Evolutionary conservation across 495 filamentous ascomycete genomes (phyloP), one percentile per base, ranked within the genome.

Genomic region (Aspergillus hancockii): DNA sequence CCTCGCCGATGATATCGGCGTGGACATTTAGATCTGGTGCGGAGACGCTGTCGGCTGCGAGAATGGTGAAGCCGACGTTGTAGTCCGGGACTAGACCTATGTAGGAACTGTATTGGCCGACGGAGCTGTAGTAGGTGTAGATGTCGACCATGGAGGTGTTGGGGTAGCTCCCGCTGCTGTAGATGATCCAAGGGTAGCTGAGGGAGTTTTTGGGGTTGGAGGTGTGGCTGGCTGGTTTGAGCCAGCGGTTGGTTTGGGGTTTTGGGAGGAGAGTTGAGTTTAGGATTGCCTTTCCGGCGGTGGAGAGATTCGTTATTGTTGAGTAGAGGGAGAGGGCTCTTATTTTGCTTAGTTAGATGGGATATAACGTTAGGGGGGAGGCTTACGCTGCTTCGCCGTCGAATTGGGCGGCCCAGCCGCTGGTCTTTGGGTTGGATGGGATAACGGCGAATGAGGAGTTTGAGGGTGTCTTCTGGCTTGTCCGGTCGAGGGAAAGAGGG

Each of bases 81-180:
- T 77, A 83, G 66, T 83, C 80, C 0, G 81, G 80, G 21, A 80
- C 65, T 1, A 84, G 65, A 2, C 69, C 74, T 7, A 84, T 34
- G 14, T 76, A 60, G 38, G 75, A 71, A 62, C 77, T 75, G 64
- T 84, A 85, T 0, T 64, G 56, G 13, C 62, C 64, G 23, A 63
- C 57, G 50, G 79, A 78, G 31, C 81, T 81, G 41, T 65, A 59
- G 41, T 81, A 75, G 28, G 75, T 82, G 69, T 83, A 84, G 31
- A 81, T 64, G 31, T 84, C 80, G 14, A 81, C 62, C 19, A 80
- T 65, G 12, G 68, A 69, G n/a, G 62, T 66, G 10, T 66, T 56
- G 4, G 68, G 67, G 49, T 68, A 71, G 14, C 58, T 45, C 8
- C 63, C 57, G 18, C 47, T 58, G 19, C 66, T 65, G 51, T 68